These are phyloP conservation scores for Ogataea pini DNA, from an alignment of 805 yeast species.

Conservation along the genomic window DNA sequence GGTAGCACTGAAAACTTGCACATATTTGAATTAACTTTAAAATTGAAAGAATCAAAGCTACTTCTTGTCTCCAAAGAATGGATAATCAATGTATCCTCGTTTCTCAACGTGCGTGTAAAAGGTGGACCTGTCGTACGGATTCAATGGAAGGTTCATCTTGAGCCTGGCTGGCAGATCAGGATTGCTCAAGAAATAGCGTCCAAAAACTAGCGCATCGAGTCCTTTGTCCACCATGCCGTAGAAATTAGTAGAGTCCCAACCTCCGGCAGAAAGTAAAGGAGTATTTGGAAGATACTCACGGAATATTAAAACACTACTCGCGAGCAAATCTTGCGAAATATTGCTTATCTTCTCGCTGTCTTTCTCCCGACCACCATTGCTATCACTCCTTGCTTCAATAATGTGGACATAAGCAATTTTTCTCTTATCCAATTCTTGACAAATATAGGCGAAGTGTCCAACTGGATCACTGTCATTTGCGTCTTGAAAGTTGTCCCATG, in stretches of 20 bases:
- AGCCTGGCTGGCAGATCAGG: conserved; percentile 55
- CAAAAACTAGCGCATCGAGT: conserved; percentile 38
- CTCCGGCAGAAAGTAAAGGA: conserved; percentile 31
- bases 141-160: conserved; percentile 41
- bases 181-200: conserved; percentile 53
- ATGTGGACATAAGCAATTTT: conserved; percentile 40
- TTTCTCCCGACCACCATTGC: conserved; percentile 28
- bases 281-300: conserved; percentile 31
- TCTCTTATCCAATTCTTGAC: conserved; percentile 35
- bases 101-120: conserved; percentile 41
- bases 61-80: conserved; percentile 18
- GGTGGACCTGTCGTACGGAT: conserved; percentile 46
- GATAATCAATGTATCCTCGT: conserved; percentile 47
- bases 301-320: conserved; percentile 15
- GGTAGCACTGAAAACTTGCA: too few relatives aligned
- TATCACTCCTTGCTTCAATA: conserved; percentile 39
- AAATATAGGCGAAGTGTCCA: conserved; percentile 31
- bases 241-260: conserved; percentile 31
- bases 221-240: conserved; percentile 7
- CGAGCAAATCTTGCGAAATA: conserved; percentile 25
- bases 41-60: background rate
- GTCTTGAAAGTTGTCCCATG: conserved; percentile 37
- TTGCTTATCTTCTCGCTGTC: conserved; percentile 25
- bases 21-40: too few relatives aligned
- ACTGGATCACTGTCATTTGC: conserved; percentile 23